These are phyloP conservation scores for Bipolaris gigantea DNA, from an alignment of 2,329 filamentous ascomycete species.

Conservation along the genomic window DNA sequence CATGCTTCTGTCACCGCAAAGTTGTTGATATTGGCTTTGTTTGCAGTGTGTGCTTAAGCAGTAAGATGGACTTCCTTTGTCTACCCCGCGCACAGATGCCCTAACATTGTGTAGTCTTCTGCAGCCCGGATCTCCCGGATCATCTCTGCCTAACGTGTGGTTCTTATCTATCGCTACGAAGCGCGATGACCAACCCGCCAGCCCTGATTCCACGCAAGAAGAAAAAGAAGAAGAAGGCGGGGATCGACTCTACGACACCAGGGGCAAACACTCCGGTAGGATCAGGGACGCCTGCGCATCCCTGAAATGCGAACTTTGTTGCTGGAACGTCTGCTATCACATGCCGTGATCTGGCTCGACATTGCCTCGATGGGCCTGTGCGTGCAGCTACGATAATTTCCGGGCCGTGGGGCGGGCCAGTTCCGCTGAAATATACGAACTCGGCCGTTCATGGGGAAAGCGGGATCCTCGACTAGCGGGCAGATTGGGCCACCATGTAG, in stretches of 20 bases:
- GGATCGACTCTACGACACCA: slow-evolving; percentile 40
- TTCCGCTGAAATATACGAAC: slow-evolving; percentile 3
- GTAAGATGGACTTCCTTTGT: slow-evolving; percentile 44
- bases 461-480: slow-evolving; percentile 3
- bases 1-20: slow-evolving; percentile 92
- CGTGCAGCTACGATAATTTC: slow-evolving; percentile 11
- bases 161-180: slow-evolving; percentile 44
- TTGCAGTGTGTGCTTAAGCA: slow-evolving; percentile 94
- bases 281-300: slow-evolving; percentile 40
- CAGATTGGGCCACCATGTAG: slow-evolving; percentile 1
- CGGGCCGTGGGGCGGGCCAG: slow-evolving; percentile 4
- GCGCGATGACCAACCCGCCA: slow-evolving; percentile 37
- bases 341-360: slow-evolving; percentile 2
- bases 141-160: slow-evolving; percentile 45
- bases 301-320: slow-evolving; percentile 17
- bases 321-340: neutral
- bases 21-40: slow-evolving; percentile 94
- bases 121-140: slow-evolving; percentile 36
- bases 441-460: slow-evolving; percentile 1
- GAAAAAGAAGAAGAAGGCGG: slow-evolving; percentile 45
- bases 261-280: slow-evolving; percentile 37
- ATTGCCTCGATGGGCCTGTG: neutral
- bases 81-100: neutral
- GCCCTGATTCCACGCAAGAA: slow-evolving; percentile 44
- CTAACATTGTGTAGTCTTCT: slow-evolving; percentile 39